phyloP scores from a whole-genome alignment of 805 yeast genomes.

The Isabelozyma gotoi region DNA sequence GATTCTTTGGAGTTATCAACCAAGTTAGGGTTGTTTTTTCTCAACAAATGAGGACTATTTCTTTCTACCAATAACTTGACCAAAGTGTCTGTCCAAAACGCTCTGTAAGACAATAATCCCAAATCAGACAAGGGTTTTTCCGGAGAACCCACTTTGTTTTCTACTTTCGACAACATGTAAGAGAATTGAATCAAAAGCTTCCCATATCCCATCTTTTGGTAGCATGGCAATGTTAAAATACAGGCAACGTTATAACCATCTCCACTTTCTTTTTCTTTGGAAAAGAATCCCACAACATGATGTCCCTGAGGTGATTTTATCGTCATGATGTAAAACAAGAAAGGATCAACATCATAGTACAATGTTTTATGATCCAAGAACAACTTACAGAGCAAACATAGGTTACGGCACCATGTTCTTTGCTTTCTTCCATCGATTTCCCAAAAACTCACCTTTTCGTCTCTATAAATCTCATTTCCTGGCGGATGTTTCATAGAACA shows the following conservation, averaged over 20 bases:
- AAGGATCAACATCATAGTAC: constrained; percentile 98
- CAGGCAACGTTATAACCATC: constrained; percentile 97
- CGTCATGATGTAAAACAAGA: constrained; percentile 94
- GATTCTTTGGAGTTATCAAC: constrained; percentile 35
- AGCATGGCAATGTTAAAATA: constrained; percentile 92
- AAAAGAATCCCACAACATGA: constrained; percentile 93
- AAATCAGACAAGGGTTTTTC: constrained; percentile 96
- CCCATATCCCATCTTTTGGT: constrained; percentile 94
- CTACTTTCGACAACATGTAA: constrained; percentile 84
- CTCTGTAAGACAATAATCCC: constrained; percentile 90
- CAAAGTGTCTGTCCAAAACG: constrained; percentile 93
- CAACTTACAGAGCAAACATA: constrained; percentile 85
- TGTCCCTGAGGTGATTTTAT: constrained; percentile 86
- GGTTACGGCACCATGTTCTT: constrained; percentile 94
- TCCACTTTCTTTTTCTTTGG: constrained; percentile 95
- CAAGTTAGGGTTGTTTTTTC: constrained; percentile 33
- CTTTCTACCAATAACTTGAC: constrained; percentile 69
- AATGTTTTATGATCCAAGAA: constrained; percentile 95
- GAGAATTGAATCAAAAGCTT: constrained; percentile 89
- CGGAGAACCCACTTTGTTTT: constrained; percentile 91
- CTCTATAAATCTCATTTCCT: constrained; percentile 95
- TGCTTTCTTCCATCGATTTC: constrained; percentile 97
- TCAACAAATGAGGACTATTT: constrained; percentile 36
- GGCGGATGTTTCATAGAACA: constrained; percentile 95
- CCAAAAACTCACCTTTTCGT: constrained; percentile 88